Evolutionary conservation across 106 monocot species (phyloP).

Genomic region (Vanilla planifolia): DNA sequence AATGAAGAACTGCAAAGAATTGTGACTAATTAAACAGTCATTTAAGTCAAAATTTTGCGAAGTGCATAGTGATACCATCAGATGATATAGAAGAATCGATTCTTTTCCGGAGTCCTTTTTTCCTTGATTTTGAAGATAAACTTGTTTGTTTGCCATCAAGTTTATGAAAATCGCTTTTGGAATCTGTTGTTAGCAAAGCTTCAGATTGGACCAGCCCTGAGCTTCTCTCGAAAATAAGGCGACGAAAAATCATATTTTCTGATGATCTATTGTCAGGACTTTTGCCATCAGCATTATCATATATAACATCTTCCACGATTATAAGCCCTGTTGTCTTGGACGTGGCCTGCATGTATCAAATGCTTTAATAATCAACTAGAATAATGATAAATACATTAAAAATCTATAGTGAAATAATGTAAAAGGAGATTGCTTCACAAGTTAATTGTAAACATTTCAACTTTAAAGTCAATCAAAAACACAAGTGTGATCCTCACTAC

Average conservation of each 20-base stretch:
- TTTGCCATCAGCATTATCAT: conserved; percentile 45
- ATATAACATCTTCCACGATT: conserved; percentile 83
- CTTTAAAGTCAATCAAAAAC: too few species aligned
- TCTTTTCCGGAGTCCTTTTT: conserved; percentile 46
- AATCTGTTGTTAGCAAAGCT: conserved; percentile 48
- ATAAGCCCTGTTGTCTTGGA: conserved; percentile 80
- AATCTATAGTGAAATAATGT: not conserved
- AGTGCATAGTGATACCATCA: conserved; percentile 20
- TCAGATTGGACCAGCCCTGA: conserved; percentile 90
- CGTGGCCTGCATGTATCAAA: conserved; percentile 39
- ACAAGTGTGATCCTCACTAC: too few species aligned
- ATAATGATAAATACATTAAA: not conserved
- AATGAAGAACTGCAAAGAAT: too few species aligned
- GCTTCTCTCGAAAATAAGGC: conserved; percentile 88
- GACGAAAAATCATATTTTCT: conserved; percentile 50
- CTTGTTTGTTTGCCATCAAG: conserved; percentile 26
- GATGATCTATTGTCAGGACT: conserved; percentile 7
- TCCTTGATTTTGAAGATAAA: conserved; percentile 32
- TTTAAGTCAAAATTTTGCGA: too few species aligned
- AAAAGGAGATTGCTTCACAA: not conserved
- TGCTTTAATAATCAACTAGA: not conserved
- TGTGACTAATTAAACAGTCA: too few species aligned
- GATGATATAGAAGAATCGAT: conserved; percentile 1
- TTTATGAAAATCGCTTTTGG: conserved; percentile 12
- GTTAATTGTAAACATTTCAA: not conserved